Evolutionary conservation across 2,329 filamentous ascomycete genomes (phyloP).

Genomic region (Coniochaeta prunicola): DNA sequence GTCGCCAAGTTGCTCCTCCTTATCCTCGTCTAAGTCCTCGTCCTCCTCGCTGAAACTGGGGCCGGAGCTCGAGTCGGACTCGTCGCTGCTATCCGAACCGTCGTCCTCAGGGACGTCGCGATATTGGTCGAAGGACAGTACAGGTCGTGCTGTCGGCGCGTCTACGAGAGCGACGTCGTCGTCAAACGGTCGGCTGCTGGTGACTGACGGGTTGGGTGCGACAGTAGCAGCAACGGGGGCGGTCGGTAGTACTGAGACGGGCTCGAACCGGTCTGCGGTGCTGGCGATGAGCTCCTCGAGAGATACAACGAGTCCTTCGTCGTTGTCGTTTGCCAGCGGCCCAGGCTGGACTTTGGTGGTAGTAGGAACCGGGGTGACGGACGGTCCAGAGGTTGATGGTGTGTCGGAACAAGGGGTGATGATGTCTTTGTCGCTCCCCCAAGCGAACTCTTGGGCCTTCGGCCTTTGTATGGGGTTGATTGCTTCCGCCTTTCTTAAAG

Average conservation of each 20-base stretch:
- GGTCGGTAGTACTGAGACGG: not conserved
- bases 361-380: not conserved
- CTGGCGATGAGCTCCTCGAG: not conserved
- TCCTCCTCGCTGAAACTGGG: not conserved
- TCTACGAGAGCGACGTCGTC: not conserved
- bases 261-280: conserved; percentile 1
- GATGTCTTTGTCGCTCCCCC: not conserved
- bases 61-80: too few species aligned
- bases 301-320: not conserved
- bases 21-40: not conserved
- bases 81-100: not conserved
- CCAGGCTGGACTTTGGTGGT: not conserved
- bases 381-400: not conserved
- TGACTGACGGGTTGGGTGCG: not conserved
- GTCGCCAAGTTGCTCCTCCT: not conserved
- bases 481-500: not conserved
- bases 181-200: not conserved
- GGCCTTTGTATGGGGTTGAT: not conserved
- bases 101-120: not conserved
- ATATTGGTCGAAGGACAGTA: not conserved
- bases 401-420: not conserved
- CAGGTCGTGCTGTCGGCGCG: not conserved
- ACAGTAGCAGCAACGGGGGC: not conserved
- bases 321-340: not conserved
- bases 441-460: not conserved